Base-by-base conservation (phyloP, 2,329 filamentous ascomycete genomes). In the Diaporthe citrichinensis region DNA sequence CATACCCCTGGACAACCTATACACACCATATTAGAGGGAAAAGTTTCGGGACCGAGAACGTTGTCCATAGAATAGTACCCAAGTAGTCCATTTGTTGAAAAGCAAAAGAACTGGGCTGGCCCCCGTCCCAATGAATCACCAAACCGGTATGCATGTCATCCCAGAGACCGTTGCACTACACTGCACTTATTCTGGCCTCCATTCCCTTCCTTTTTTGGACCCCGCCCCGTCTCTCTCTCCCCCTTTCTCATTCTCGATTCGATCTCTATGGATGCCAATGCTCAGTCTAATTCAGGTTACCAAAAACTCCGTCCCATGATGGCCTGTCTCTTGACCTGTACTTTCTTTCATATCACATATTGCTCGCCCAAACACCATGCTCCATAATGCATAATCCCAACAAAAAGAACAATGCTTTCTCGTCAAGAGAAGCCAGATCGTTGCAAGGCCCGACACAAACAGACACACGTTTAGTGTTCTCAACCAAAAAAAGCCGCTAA, bases 1-100 rank as follows among this genome's bases (percentile, higher is more conserved):
- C 62, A 53, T 28, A 25, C 20, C 58, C 46, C 59, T 31, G 31
- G 62, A 39, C 62, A 39, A 68, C 62, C 46, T 68, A 68, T 36
- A 68, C 62, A 68, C 58, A 39, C 62, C 46, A 68, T 68, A 68
- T 68, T 68, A 68, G 46, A 68, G 53, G 31, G 44, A 53, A 53
- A 68, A 51, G 41, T 34, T 36, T 53, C 34, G 31, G 46, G 62
- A 28, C 62, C 62, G 62, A 68, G 62, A 17, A 31, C 17, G 44
- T 68, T 36, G 62, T 46, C 59, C 62, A 68, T 68, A 53, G 46
- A 68, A 53, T 68, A 68, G 62, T 53, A 68, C 62, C 34, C 46
- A 53, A 68, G 46, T 53, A 68, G 62, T 68, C 62, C 46, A 53
- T 68, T 68, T 68, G 62, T 68, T 68, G 46, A 17, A 39, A 68